Evolutionary conservation across 441 rosid species (phyloP), one percentile per base, ranked within the genome.

Genomic region (Capsella rubella): DNA sequence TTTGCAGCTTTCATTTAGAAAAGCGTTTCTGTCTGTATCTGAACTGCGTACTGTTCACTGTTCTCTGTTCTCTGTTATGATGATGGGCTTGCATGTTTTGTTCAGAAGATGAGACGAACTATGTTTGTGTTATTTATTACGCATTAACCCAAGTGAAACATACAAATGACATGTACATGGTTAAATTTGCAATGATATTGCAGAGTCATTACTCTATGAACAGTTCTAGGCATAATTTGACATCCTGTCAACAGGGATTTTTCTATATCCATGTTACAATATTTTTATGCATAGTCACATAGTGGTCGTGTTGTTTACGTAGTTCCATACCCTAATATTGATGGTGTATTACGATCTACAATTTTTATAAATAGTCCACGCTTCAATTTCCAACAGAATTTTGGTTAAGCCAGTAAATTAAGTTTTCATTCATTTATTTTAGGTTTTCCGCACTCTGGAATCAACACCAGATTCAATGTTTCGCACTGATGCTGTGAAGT

Each of bases 401-500:
- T 49, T 74, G 53, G 21, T 25, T 58, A 18, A 75, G 67, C 46
- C 50, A 15, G 12, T 42, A 61, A 78, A 43, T 14, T 5, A 51
- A 31, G 27, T 34, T 73, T 64, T 77, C 45, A 73, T 67, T 47
- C 42, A 80, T 63, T 67, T 59, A 64, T 69, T 70, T 42, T 73
- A 95, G 99, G 97, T 92, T 67, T 90, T 95, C 77, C 74, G 80
- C 65, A 88, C 84, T 76, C 82, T 96, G 88, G 97, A 88, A 77
- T 84, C 96, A 62, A 92, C 96, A 57, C 98, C 97, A 43, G 97
- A 94, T 79, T 78, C 98, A 2, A 52, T 90, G 86, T 96, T 94
- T 78, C 98, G 98, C 60, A 78, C 95, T 73, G 99, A 94, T 76
- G 87, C 77, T 34, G 97, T 96, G 60, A 96, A 92, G 85, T 92